Percentiles rank a stretch among this genome's conserved stretches.
Conservation (phyloP, 2,329 filamentous ascomycete species). For the Fusarium abutilonis region DNA sequence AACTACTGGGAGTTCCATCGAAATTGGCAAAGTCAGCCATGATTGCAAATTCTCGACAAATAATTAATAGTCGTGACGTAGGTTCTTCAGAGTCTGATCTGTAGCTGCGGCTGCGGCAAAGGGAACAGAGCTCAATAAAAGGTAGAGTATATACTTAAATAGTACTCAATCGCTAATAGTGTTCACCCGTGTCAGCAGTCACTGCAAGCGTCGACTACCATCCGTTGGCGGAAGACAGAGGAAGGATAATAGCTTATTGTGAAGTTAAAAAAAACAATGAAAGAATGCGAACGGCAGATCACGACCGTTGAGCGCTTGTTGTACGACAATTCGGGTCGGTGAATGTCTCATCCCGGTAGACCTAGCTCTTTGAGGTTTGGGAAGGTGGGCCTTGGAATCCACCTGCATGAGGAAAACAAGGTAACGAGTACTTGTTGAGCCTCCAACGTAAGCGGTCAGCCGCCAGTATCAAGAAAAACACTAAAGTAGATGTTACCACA, state of each 20-base stretch:
- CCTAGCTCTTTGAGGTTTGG: constrained; percentile 32
- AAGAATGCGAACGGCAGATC: constrained; percentile 20
- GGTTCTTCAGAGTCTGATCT: constrained; percentile 2
- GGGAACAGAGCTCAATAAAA: constrained; percentile 11
- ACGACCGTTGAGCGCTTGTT: constrained; percentile 28
- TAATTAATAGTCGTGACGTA: constrained; percentile 30
- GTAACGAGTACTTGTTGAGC: constrained; percentile 17
- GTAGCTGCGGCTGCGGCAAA: background rate
- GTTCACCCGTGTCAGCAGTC: constrained; percentile 25
- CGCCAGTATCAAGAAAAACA: too few relatives aligned
- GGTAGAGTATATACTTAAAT: constrained; percentile 6
- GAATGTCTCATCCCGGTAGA: constrained; percentile 34
- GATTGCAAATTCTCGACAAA: constrained; percentile 8
- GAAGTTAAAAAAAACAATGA: constrained; percentile 11
- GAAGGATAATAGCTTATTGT: constrained; percentile 8
- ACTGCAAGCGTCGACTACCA: constrained; percentile 29
- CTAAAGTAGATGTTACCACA: constrained; percentile 5
- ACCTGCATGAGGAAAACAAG: constrained; percentile 3
- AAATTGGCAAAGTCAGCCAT: constrained; percentile 47
- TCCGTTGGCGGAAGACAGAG: constrained; percentile 5
- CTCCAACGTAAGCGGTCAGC: background rate
- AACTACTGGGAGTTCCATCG: constrained; percentile 42
- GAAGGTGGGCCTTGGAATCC: constrained; percentile 11
- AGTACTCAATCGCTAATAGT: constrained; percentile 13
- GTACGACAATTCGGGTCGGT: constrained; percentile 33